These are phyloP conservation scores for Musa beccarii DNA, from an alignment of 176 grass and related monocot species.

Conservation along the genomic window DNA sequence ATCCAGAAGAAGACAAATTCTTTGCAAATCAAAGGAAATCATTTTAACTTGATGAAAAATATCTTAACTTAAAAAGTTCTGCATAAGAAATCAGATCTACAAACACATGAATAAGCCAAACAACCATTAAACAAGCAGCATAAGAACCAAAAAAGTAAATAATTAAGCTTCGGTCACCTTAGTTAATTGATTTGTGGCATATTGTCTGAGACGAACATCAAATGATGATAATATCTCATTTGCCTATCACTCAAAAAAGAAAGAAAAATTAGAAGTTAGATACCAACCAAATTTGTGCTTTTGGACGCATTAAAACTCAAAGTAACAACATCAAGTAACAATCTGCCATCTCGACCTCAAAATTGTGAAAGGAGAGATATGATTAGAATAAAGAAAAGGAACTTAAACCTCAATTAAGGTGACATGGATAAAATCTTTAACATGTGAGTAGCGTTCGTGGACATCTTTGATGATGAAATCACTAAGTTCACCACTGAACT, in stretches of 20 bases:
- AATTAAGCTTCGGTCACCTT: slow-evolving; percentile 42
- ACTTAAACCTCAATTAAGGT: slow-evolving; percentile 85
- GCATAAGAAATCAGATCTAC: not conserved
- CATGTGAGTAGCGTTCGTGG: slow-evolving; percentile 79
- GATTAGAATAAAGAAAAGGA: not conserved
- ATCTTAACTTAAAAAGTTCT: not conserved
- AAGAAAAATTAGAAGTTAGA: not conserved
- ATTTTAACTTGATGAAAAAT: not conserved
- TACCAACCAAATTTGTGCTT: not conserved
- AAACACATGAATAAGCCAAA: not conserved
- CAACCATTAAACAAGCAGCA: not conserved
- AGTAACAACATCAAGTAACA: slow-evolving; percentile 17
- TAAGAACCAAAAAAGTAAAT: not conserved
- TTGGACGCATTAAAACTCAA: not conserved
- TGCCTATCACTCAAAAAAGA: slow-evolving; percentile 42
- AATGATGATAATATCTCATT: slow-evolving; percentile 97
- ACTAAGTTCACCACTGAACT: slow-evolving; percentile 98
- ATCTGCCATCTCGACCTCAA: too few species aligned
- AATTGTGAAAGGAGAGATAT: not conserved
- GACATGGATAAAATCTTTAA: slow-evolving; percentile 89
- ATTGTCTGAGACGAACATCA: slow-evolving; percentile 85
- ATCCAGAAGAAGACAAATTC: not conserved
- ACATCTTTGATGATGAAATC: slow-evolving; percentile 96
- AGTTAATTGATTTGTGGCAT: slow-evolving; percentile 75
- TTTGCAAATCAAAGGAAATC: too few species aligned